These are phyloP conservation scores for Trichoderma arundinaceum DNA, from an alignment of 2,329 filamentous ascomycete species.

Conservation along the genomic window DNA sequence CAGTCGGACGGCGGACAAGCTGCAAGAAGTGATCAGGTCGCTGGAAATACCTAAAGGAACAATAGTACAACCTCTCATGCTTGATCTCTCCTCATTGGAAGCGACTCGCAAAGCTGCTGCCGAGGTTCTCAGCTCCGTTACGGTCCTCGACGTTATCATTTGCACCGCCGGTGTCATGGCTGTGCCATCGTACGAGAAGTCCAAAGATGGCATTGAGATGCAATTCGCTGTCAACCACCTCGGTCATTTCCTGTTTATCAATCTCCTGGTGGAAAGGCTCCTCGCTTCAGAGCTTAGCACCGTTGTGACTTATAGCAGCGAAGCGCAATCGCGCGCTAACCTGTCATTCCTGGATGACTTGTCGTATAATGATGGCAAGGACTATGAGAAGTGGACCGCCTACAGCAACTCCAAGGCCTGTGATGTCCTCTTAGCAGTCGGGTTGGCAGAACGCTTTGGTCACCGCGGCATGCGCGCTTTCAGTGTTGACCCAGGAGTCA, in stretches of 20 bases:
- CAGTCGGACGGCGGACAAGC: conserved; percentile 11
- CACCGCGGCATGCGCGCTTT: conserved; percentile 41
- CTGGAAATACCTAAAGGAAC: conserved; percentile 40
- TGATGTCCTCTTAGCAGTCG: conserved; percentile 33
- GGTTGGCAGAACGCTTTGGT: conserved; percentile 43
- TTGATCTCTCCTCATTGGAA: conserved; percentile 48
- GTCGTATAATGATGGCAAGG: conserved; percentile 38
- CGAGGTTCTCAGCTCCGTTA: conserved; percentile 38
- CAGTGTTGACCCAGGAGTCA: conserved; percentile 46
- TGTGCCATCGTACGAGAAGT: conserved; percentile 42
- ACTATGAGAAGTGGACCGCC: conserved; percentile 40
- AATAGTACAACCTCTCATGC: conserved; percentile 39
- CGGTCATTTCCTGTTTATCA: conserved; percentile 49
- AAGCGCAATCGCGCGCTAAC: conserved; percentile 36
- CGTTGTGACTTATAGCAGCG: conserved; percentile 50
- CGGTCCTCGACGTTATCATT: conserved; percentile 46
- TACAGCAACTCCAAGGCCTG: conserved; percentile 24
- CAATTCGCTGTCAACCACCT: conserved; percentile 47
- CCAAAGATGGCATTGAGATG: conserved; percentile 47
- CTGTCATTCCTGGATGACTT: conserved; percentile 12
- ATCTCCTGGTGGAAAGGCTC: conserved; percentile 44
- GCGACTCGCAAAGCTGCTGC: conserved; percentile 46
- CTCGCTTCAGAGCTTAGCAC: conserved; percentile 39
- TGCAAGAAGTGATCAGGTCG: conserved; percentile 41
- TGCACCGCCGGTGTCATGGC: conserved; percentile 54